These are phyloP conservation scores for Kazachstania psychrophila DNA, from an alignment of 805 yeast genomes.

Conservation along the genomic window DNA sequence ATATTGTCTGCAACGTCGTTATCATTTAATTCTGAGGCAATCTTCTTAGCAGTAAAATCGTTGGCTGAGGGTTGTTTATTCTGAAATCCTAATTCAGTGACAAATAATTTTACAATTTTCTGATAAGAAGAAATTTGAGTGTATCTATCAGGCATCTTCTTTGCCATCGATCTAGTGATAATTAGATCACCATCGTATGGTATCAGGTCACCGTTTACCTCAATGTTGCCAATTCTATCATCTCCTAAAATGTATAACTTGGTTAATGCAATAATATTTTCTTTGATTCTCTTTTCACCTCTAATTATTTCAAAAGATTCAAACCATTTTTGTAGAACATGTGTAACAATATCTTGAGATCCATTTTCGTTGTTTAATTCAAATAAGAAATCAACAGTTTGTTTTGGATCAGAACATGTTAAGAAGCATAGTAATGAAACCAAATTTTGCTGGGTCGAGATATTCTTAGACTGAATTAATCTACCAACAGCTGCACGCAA, in stretches of 20 bases:
- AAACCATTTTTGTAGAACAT: slow-evolving; percentile 73
- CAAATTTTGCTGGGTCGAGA: slow-evolving; percentile 68
- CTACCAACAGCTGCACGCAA: slow-evolving; percentile 64
- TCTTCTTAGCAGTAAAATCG: slow-evolving; percentile 24
- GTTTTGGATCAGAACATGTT: slow-evolving; percentile 50
- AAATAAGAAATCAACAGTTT: slow-evolving; percentile 54
- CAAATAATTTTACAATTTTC: slow-evolving; percentile 63
- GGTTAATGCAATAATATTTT: slow-evolving; percentile 59
- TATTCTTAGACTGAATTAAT: slow-evolving; percentile 54
- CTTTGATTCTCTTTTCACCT: slow-evolving; percentile 65
- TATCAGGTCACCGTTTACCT: slow-evolving; percentile 71
- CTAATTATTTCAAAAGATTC: slow-evolving; percentile 69
- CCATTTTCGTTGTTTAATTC: slow-evolving; percentile 27
- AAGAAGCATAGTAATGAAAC: slow-evolving; percentile 67
- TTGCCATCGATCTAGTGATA: slow-evolving; percentile 78
- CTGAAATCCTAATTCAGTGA: slow-evolving; percentile 62
- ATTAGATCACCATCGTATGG: slow-evolving; percentile 55
- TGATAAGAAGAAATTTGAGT: slow-evolving; percentile 58
- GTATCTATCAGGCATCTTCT: slow-evolving; percentile 49
- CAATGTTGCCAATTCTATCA: slow-evolving; percentile 38
- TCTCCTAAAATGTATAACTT: slow-evolving; percentile 55
- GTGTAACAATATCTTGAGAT: slow-evolving; percentile 38
- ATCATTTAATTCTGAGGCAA: slow-evolving; percentile 4
- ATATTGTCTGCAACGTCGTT: slow-evolving; percentile 7
- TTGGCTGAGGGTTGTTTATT: slow-evolving; percentile 37